Conservation (phyloP, 2,329 filamentous ascomycete genomes). For the Acrocalymma vagum region DNA sequence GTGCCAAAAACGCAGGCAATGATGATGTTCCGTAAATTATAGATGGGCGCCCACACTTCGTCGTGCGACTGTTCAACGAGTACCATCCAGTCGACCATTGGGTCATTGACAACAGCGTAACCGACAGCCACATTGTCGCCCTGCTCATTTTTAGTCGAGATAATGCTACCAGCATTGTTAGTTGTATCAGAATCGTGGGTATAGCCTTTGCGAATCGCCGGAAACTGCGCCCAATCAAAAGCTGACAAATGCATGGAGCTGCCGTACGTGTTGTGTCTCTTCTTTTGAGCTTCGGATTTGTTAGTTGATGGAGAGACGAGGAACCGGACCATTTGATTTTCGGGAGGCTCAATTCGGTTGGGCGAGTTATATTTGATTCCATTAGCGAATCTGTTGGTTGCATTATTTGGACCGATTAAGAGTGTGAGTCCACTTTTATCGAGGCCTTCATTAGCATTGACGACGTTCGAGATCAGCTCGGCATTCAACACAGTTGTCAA, state of each 20-base stretch:
- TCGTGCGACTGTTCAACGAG: constrained; percentile 77
- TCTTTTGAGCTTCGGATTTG: constrained; percentile 16
- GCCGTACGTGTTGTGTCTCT: constrained; percentile 38
- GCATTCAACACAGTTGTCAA: constrained; percentile 82
- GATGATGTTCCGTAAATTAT: constrained; percentile 78
- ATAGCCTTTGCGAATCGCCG: constrained; percentile 69
- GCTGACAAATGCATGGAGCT: constrained; percentile 29
- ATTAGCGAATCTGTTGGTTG: constrained; percentile 64
- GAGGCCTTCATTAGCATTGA: constrained; percentile 73
- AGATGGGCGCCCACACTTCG: constrained; percentile 81
- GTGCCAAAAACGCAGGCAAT: constrained; percentile 87
- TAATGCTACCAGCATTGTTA: constrained; percentile 73
- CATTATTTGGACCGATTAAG: constrained; percentile 72
- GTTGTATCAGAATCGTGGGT: constrained; percentile 53
- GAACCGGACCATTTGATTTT: constrained; percentile 39
- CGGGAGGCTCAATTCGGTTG: constrained; percentile 24
- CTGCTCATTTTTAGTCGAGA: constrained; percentile 79
- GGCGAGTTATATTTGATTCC: constrained; percentile 40
- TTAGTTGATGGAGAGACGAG: constrained; percentile 44
- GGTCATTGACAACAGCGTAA: constrained; percentile 73
- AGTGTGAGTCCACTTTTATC: constrained; percentile 75
- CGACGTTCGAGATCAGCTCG: constrained; percentile 67
- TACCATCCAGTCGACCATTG: constrained; percentile 82
- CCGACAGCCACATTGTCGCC: constrained; percentile 77
- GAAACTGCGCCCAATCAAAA: constrained; percentile 70